Evolutionary conservation across 1,284 basidiomycete genomes (phyloP).

Genomic region (Nidula niveotomentosa): DNA sequence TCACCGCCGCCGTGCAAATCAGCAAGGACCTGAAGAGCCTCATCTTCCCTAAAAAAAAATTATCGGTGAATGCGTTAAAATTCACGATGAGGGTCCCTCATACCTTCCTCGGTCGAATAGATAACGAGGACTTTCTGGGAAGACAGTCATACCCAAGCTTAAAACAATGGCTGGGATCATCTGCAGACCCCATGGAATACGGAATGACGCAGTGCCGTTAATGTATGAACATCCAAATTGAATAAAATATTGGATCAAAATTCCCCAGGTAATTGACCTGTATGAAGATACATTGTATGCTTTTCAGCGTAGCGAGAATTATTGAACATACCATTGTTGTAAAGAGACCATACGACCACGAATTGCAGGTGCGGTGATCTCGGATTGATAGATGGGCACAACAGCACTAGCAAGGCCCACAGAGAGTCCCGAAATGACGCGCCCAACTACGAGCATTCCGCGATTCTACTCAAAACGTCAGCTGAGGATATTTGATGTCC

Average conservation of each 20-base stretch:
- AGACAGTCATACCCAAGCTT: conserved; percentile 64
- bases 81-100: conserved; percentile 25
- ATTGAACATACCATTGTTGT: conserved; percentile 59
- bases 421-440: conserved; percentile 61
- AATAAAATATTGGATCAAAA: conserved; percentile 73
- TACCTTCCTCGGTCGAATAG: conserved; percentile 55
- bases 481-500: not conserved
- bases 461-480: conserved; percentile 43
- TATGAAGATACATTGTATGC: not conserved
- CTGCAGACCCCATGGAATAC: conserved; percentile 79
- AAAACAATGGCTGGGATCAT: conserved; percentile 74
- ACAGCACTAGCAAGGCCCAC: conserved; percentile 59
- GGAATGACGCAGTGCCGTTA: conserved; percentile 67
- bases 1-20: conserved; percentile 80
- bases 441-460: conserved; percentile 67
- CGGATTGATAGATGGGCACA: conserved; percentile 74
- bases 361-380: conserved; percentile 67
- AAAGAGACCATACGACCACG: conserved; percentile 76
- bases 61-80: conserved; percentile 1
- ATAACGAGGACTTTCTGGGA: conserved; percentile 72
- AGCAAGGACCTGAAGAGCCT: conserved; percentile 77
- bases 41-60: conserved; percentile 44
- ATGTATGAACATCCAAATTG: conserved; percentile 77
- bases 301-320: not conserved
- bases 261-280: conserved; percentile 74